Evolutionary conservation across 495 filamentous ascomycete genomes (phyloP).

Genomic region (Penicillium canescens): DNA sequence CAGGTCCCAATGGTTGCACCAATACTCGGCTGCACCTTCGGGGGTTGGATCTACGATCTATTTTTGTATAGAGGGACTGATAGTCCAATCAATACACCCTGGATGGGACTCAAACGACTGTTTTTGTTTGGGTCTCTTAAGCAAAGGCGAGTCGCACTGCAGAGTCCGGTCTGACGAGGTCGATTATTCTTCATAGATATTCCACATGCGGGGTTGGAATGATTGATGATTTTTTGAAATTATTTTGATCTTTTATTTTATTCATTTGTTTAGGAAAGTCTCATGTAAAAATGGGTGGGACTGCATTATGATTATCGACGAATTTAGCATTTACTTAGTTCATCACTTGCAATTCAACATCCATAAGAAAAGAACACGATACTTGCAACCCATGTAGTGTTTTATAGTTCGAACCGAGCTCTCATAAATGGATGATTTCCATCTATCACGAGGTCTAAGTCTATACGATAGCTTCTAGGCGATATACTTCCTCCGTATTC

Average conservation of each 20-base stretch:
- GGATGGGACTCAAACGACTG: conserved; percentile 51
- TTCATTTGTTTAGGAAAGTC: not conserved
- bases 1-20: conserved; percentile 58
- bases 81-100: conserved; percentile 59
- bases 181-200: not conserved
- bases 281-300: not conserved
- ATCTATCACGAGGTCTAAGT: too few species aligned
- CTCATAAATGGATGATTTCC: too few species aligned
- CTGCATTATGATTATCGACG: not conserved
- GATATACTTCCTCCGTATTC: not conserved
- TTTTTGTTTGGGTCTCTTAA: conserved; percentile 28
- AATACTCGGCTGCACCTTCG: conserved; percentile 57
- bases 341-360: not conserved
- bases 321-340: not conserved
- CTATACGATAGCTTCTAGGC: too few species aligned
- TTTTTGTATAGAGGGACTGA: conserved; percentile 59
- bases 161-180: conserved; percentile 27
- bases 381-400: too few species aligned
- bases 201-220: not conserved
- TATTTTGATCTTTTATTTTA: not conserved
- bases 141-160: conserved; percentile 10
- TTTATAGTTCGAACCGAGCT: too few species aligned
- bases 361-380: not conserved
- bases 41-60: conserved; percentile 61
- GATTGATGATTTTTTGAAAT: not conserved